Evolutionary conservation across 106 monocot genomes (phyloP).

Genomic region (Ottelia alismoides): DNA sequence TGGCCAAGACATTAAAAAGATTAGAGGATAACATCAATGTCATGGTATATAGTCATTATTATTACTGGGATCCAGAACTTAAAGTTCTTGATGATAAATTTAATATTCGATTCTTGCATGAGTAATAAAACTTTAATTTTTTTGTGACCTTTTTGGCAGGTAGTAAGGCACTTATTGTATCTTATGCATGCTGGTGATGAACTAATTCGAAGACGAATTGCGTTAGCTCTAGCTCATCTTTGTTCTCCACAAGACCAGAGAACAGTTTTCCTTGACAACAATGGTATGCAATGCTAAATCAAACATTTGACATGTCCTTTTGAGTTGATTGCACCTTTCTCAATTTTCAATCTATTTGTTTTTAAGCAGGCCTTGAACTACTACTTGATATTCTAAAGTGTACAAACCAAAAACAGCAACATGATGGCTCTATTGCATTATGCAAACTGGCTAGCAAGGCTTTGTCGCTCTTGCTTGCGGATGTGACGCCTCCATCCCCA

Average conservation of each 20-base stretch:
- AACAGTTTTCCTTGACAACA: constrained; percentile 80
- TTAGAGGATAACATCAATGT: constrained; percentile 93
- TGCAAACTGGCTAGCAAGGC: constrained; percentile 87
- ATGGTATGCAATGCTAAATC: too few relatives aligned
- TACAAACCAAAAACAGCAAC: constrained; percentile 64
- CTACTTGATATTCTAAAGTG: constrained; percentile 78
- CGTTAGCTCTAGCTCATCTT: constrained; percentile 87
- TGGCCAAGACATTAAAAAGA: constrained; percentile 92
- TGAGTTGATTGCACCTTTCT: too few relatives aligned
- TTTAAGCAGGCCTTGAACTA: constrained; percentile 65
- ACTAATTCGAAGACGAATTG: constrained; percentile 61
- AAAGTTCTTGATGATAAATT: too few relatives aligned
- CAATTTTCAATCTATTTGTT: too few relatives aligned
- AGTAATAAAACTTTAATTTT: too few relatives aligned
- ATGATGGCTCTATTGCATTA: constrained; percentile 81
- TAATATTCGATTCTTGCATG: too few relatives aligned
- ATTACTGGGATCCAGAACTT: too few relatives aligned
- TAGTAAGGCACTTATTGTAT: constrained; percentile 85
- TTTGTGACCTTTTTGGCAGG: too few relatives aligned
- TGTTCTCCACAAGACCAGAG: constrained; percentile 76
- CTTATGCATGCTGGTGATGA: constrained; percentile 76
- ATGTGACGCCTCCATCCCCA: constrained; percentile 88
- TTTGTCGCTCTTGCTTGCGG: constrained; percentile 61
- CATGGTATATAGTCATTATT: constrained; percentile 17
- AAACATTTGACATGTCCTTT: too few relatives aligned